Conservation (phyloP, 2,329 filamentous ascomycete genomes). For the Onygena corvina region DNA sequence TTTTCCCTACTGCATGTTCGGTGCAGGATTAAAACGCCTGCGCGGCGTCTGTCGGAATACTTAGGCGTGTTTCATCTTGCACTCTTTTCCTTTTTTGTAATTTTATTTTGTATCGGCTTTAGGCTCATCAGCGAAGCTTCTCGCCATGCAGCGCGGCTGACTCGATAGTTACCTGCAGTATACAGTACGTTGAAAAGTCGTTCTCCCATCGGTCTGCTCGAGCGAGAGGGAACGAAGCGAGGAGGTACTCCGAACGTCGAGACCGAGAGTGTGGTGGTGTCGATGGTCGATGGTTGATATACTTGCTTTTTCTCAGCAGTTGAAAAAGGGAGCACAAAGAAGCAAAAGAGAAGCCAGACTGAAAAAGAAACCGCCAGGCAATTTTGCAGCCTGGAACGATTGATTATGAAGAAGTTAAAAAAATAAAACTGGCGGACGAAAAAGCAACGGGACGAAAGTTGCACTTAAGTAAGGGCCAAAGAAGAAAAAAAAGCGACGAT, state of each 20-base stretch:
- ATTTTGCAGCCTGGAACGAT: conserved; percentile 2
- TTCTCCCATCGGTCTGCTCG: no score
- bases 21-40: not conserved
- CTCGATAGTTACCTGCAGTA: no score
- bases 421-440: conserved; percentile 1
- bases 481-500: conserved; percentile 4
- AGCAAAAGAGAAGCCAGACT: conserved; percentile 11
- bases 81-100: conserved; percentile 7
- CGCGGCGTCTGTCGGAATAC: not conserved
- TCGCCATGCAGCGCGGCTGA: not conserved
- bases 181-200: no score
- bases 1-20: not conserved
- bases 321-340: conserved; percentile 11
- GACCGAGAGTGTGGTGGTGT: not conserved
- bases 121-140: not conserved
- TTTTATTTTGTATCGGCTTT: not conserved
- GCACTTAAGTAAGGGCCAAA: conserved; percentile 1
- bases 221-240: not conserved
- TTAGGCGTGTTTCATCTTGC: conserved; percentile 7
- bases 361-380: not conserved
- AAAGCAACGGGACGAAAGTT: not conserved
- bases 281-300: not conserved
- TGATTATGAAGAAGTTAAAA: conserved; percentile 1
- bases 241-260: not conserved
- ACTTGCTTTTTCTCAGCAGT: not conserved